Conservation (phyloP, 2,329 filamentous ascomycete genomes). For the Aureobasidium sp. region DNA sequence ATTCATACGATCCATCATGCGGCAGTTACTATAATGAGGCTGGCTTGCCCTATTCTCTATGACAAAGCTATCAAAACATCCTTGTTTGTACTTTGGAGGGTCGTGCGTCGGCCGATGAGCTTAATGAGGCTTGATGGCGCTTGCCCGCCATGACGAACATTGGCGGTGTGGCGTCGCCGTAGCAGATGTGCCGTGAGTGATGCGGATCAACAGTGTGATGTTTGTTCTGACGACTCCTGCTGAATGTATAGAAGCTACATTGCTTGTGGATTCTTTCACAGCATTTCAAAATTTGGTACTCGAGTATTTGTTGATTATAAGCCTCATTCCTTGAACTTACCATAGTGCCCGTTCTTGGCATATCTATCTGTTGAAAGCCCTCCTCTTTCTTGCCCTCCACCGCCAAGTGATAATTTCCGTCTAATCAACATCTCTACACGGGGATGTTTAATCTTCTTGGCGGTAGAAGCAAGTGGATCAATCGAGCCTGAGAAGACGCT, state of each 20-base stretch:
- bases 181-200: neutral
- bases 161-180: slow-evolving; percentile 1
- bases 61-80: neutral
- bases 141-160: neutral
- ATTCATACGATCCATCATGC: neutral
- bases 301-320: neutral
- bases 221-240: neutral
- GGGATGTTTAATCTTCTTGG: neutral
- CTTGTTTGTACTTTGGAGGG: neutral
- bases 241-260: neutral
- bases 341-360: neutral
- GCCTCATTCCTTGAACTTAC: neutral
- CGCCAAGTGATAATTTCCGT: neutral
- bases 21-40: neutral
- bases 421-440: neutral
- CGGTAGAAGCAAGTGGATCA: neutral
- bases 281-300: neutral
- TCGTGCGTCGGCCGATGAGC: slow-evolving; percentile 2
- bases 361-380: neutral
- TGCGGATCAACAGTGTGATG: neutral
- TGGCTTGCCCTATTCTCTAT: neutral
- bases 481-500: neutral
- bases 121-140: slow-evolving; percentile 6
- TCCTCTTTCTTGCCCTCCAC: neutral
- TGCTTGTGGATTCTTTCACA: neutral